Evolutionary conservation across 1,139 yeast species (phyloP), one percentile per base, ranked within the genome.

Genomic region (Suhomyces bribrorum): DNA sequence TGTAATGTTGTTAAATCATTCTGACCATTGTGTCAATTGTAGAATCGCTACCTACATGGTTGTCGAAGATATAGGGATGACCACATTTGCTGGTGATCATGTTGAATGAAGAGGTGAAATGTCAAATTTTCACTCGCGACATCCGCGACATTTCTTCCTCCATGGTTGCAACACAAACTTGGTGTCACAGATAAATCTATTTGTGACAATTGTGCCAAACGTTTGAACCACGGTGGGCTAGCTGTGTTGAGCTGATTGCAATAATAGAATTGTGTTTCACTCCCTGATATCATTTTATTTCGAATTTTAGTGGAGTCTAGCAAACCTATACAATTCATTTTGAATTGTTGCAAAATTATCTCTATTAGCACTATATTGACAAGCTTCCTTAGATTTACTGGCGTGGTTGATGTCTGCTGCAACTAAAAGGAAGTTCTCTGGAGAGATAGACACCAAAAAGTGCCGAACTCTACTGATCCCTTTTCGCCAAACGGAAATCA

Each of bases 121-220:
- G 14, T 29, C 24, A 12, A 25, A 7, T 34, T 31, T 23, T n/a
- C 26, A 12, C 25, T 11, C 5, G 13, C 26, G n/a, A 16, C 5
- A 13, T 22, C 25, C 12, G 29, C 18, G 15, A 13, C 7, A n/a
- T n/a, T n/a, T n/a, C n/a, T n/a, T n/a, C 22, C 18, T 3, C 13
- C 16, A 34, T 38, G 41, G 41, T 32, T 38, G 41, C 41, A 38
- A 38, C 37, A 34, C 37, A 38, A 34, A 37, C 14, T 23, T 11
- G 14, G 8, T 6, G n/a, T 16, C 11, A 14, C 24, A 9, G 13
- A 24, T 14, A 17, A 26, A 26, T 23, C 26, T 3, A n/a, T n/a
- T n/a, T n/a, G n/a, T n/a, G n/a, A n/a, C n/a, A n/a, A n/a, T n/a
- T n/a, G n/a, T n/a, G n/a, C n/a, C n/a, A n/a, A n/a, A n/a, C n/a